Percentiles rank a stretch among this genome's conserved stretches.
These are phyloP conservation scores for Bimuria novae-zelandiae DNA, from an alignment of 2,329 filamentous ascomycete species.

Conservation along the genomic window DNA sequence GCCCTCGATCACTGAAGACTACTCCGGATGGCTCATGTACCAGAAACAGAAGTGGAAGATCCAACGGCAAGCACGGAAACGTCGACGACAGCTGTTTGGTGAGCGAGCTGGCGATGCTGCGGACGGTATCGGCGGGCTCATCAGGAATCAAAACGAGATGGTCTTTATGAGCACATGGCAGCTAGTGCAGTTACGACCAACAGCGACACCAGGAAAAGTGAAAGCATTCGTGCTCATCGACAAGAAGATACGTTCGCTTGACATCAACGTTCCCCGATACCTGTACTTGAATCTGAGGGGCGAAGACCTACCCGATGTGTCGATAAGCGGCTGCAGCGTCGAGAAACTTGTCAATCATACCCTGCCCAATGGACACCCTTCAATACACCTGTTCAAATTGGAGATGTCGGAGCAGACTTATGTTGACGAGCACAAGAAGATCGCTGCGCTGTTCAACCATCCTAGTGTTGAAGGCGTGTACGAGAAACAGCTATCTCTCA, in stretches of 20 bases:
- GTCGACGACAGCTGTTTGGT: slow-evolving; percentile 89
- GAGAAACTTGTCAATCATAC: slow-evolving; percentile 94
- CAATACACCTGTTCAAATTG: slow-evolving; percentile 91
- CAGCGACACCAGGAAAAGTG: slow-evolving; percentile 84
- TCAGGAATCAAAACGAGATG: slow-evolving; percentile 89
- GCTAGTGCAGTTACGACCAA: slow-evolving; percentile 81
- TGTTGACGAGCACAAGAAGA: slow-evolving; percentile 80
- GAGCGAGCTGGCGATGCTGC: slow-evolving; percentile 69
- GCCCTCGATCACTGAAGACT: slow-evolving; percentile 85
- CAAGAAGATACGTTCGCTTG: slow-evolving; percentile 84
- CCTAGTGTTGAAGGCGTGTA: slow-evolving; percentile 97
- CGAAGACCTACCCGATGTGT: slow-evolving; percentile 84
- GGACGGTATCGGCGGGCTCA: slow-evolving; percentile 70
- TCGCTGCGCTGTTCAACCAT: slow-evolving; percentile 84
- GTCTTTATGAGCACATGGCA: slow-evolving; percentile 96
- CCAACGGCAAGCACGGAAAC: slow-evolving; percentile 84
- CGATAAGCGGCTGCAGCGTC: slow-evolving; percentile 81
- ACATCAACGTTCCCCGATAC: slow-evolving; percentile 84
- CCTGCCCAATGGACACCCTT: slow-evolving; percentile 91
- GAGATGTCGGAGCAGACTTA: slow-evolving; percentile 88
- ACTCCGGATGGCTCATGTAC: slow-evolving; percentile 84
- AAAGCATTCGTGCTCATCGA: slow-evolving; percentile 91
- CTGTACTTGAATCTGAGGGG: slow-evolving; percentile 91
- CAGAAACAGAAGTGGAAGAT: slow-evolving; percentile 99
- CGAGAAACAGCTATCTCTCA: slow-evolving; percentile 87